A percentile compares a stretch with the other conserved stretches of the same genome.
Conservation (phyloP, 441 rosid genomes). For the Kokia cookei region DNA sequence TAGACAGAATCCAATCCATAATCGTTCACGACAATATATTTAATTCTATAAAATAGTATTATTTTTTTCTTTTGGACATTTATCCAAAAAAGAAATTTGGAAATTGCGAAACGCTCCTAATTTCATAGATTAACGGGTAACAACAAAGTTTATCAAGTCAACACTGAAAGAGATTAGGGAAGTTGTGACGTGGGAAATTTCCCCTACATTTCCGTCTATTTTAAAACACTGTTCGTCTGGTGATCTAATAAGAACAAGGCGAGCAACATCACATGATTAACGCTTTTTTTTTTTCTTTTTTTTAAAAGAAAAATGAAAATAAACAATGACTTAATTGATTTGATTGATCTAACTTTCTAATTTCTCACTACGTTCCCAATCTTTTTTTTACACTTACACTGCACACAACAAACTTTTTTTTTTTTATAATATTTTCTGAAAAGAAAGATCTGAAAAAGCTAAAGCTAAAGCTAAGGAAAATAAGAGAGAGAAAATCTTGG, state of each 20-base stretch:
- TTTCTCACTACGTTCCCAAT: neutral
- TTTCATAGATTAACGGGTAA: neutral
- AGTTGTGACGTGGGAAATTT: constrained; percentile 24
- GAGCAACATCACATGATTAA: neutral
- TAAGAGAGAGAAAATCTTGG: neutral
- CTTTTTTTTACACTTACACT: neutral
- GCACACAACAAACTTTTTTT: neutral
- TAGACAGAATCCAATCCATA: too few relatives aligned
- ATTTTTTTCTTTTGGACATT: neutral
- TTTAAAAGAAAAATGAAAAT: neutral
- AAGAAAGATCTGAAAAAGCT: neutral
- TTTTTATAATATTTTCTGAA: neutral
- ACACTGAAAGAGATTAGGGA: neutral
- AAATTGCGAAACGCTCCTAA: neutral
- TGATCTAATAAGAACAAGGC: neutral
- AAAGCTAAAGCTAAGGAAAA: neutral
- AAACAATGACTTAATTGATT: neutral
- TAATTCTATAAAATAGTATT: too few relatives aligned
- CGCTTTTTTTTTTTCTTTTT: neutral
- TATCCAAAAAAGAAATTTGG: too few relatives aligned
- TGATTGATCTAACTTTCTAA: constrained; percentile 3
- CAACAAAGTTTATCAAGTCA: neutral
- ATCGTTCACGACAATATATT: too few relatives aligned
- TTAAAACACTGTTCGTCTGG: neutral
- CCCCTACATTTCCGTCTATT: neutral